A percentile compares a stretch with the other conserved stretches of the same genome.
These are phyloP conservation scores for Inonotus obliquus DNA, from an alignment of 1,284 basidiomycete species.

Conservation along the genomic window DNA sequence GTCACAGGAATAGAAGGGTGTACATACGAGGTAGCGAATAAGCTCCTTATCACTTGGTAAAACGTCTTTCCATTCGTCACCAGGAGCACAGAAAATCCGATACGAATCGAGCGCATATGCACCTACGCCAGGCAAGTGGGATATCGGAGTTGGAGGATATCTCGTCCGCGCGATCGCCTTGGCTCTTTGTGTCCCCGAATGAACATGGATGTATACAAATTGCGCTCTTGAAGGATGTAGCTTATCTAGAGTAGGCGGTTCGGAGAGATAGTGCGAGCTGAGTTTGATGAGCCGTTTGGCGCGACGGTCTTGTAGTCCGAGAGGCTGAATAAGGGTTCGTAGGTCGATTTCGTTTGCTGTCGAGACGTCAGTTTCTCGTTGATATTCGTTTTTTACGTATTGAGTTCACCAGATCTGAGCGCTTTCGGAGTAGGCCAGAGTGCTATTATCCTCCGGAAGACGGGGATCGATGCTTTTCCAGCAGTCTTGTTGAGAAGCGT, in stretches of 20 bases:
- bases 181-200: slow-evolving; percentile 6
- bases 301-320: slow-evolving; percentile 52
- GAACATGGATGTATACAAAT: slow-evolving; percentile 20
- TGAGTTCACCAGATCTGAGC: slow-evolving; percentile 42
- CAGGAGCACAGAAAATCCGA: slow-evolving; percentile 51
- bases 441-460: slow-evolving; percentile 48
- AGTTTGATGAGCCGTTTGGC: slow-evolving; percentile 46
- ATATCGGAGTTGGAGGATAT: slow-evolving; percentile 43
- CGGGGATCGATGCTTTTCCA: slow-evolving; percentile 46
- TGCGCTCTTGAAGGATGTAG: slow-evolving; percentile 27
- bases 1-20: not conserved
- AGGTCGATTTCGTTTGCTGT: slow-evolving; percentile 35
- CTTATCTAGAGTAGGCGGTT: slow-evolving; percentile 33
- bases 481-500: slow-evolving; percentile 54
- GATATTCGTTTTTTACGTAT: not conserved
- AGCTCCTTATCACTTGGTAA: slow-evolving; percentile 60
- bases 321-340: slow-evolving; percentile 36
- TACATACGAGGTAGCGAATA: slow-evolving; percentile 48
- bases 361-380: not conserved
- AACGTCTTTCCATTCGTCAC: slow-evolving; percentile 52
- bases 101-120: slow-evolving; percentile 65
- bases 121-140: slow-evolving; percentile 54
- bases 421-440: slow-evolving; percentile 49
- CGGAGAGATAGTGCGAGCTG: slow-evolving; percentile 41
- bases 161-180: slow-evolving; percentile 12